Evolutionary conservation across 2,329 filamentous ascomycete species (phyloP), one percentile per base, ranked within the genome.

Genomic region (Sclerotinia borealis): DNA sequence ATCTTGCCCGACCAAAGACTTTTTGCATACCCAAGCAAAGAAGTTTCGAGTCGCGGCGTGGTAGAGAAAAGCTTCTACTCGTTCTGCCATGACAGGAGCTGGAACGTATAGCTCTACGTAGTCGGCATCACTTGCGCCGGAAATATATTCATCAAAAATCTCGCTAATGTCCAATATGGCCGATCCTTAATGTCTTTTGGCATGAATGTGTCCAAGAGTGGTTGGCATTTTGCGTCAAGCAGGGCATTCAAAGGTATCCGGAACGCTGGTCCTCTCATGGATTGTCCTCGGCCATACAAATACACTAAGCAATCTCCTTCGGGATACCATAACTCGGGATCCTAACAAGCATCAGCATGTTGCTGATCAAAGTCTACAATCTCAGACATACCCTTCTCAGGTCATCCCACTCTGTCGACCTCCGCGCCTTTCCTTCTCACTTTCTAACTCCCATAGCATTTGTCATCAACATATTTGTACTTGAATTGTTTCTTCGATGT

Each of bases 31-130:
- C 79, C 87, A 92, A 4, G 90, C 90, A 64, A 93, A 88, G 69
- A 92, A 84, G 71, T 93, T 93, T 17, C 90, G 83, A 3, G 85
- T 90, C 1, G 86, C 84, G 6, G 91, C 72, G 69, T 91, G 87
- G 73, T 88, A 88, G 43, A 79, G 75, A 68, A 85, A 84, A 0
- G 83, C 77, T 65, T 86, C 80, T 4, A 81, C 78, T 67, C 81
- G 80, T 54, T 82, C 79, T 5, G 79, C 75, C 39, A 77, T 75
- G 1, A 80, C 72, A 0, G 89, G 88, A 1, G 87, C 79, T 2
- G 89, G 85, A n/a, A 93, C 85, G 72, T 86, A 91, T 1, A 93
- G 77, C 58, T 92, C 85, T 62, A 77, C 75, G 34, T 52, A 60
- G 11, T 52, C 59, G 25, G 58, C 25, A 8, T 59, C 59, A 61